phyloP scores from a whole-genome alignment of 202 grass and related monocot genomes.

The Dendrocalamus latiflorus region DNA sequence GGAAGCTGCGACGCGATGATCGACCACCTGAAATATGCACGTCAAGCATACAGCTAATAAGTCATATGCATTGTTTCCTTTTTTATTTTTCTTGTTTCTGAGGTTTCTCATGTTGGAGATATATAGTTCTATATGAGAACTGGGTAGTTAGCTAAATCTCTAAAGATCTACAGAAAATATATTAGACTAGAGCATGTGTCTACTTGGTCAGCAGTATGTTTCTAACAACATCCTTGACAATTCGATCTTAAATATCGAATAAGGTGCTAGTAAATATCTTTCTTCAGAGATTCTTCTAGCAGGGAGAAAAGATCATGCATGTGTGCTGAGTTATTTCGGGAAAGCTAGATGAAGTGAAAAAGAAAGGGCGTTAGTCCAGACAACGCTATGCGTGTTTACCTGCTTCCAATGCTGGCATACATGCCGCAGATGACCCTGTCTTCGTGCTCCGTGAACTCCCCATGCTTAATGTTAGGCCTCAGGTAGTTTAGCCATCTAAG shows the following conservation, averaged over 20 bases:
- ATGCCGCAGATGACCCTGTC: conserved; percentile 83
- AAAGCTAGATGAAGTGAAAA: neutral
- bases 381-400: conserved; percentile 12
- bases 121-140: neutral
- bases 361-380: neutral
- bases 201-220: neutral
- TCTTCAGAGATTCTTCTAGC: neutral
- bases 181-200: neutral
- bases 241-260: neutral
- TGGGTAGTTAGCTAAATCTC: neutral
- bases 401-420: conserved; percentile 78
- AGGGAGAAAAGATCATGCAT: neutral
- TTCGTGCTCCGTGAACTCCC: conserved; percentile 74
- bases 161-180: neutral
- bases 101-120: neutral
- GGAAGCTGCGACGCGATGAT: conserved; percentile 85
- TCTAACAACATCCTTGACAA: neutral
- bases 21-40: conserved; percentile 57
- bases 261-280: neutral
- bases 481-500: conserved; percentile 90
- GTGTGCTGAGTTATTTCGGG: neutral
- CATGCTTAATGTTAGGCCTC: conserved; percentile 88
- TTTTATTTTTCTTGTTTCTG: neutral
- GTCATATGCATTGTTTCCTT: neutral
- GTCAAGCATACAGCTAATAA: neutral